Conservation (phyloP, 140 eudicot genomes). For the Oenanthe javanica region DNA sequence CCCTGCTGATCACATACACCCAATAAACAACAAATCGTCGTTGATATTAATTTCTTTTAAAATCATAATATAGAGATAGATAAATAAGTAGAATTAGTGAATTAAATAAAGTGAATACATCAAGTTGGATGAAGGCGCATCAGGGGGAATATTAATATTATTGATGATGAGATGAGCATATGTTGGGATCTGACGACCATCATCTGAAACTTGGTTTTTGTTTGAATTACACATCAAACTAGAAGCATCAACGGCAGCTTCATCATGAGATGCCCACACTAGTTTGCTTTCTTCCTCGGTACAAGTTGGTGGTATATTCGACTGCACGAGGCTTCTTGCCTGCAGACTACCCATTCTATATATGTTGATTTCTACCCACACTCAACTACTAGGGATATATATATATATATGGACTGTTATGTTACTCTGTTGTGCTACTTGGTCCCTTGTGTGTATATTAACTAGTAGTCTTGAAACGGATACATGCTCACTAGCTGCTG, state of each 20-base stretch:
- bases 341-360: slow-evolving; percentile 12
- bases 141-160: too few relatives aligned
- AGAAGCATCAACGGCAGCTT: background rate
- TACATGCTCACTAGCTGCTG: too few relatives aligned
- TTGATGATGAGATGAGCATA: slow-evolving; percentile 41
- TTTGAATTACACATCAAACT: slow-evolving; percentile 33
- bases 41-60: background rate
- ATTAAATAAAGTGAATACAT: slow-evolving; percentile 26
- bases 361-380: too few relatives aligned
- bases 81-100: background rate
- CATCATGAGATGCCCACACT: background rate
- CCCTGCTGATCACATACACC: slow-evolving; percentile 27
- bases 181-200: slow-evolving; percentile 38
- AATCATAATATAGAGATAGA: too few relatives aligned
- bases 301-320: background rate
- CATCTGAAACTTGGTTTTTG: slow-evolving; percentile 26
- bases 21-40: background rate
- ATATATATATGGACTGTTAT: background rate
- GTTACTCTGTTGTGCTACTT: too few relatives aligned
- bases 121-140: slow-evolving; percentile 23
- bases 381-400: background rate
- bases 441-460: background rate
- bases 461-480: background rate
- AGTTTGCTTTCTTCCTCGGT: slow-evolving; percentile 10
- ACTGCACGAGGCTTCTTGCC: background rate